Evolutionary conservation across 768 basidiomycete species (phyloP), one percentile per base, ranked within the genome.

Genomic region (Lactarius quietus): DNA sequence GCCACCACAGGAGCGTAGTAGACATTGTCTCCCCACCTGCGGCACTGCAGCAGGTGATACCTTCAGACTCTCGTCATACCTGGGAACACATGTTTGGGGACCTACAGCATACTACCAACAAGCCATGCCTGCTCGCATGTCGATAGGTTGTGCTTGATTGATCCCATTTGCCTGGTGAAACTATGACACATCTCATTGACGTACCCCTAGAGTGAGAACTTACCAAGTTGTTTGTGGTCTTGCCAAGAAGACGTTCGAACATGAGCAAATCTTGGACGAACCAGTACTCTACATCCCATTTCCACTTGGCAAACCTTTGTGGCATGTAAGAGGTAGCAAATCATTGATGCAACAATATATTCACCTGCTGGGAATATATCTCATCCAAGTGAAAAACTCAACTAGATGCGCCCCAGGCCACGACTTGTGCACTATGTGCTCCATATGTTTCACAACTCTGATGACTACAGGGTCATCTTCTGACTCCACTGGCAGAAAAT

Each of bases 101-200:
- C 68, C 31, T 35, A 66, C 68, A 66, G 60, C 61, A 66, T 69
- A 7, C 41, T 59, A 20, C 65, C 68, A 2, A 62, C 59, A 8
- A 69, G 52, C 68, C 68, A 69, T 26, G 68, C 65, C 10, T 41
- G 35, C 59, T 69, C 65, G 18, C 62, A 38, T 12, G 55, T 52
- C 17, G 65, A 63, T 4, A 69, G 57, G 18, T 41, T 41, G 26
- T 53, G 8, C 20, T 62, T 57, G 63, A 29, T 64, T 43, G 28
- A 58, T 35, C 6, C 62, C 54, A 17, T 63, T 29, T 29, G 26
- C 45, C 63, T 58, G n/a, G 33, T 23, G 29, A 20, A 33, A 29
- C 4, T 6, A n/a, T 43, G 26, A 31, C 3, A 1, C 12, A 31
- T 31, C 52, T 23, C 8, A 20, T 12, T 26, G 28, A 1, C 2